Base-by-base conservation (phyloP, 352 stramenopile genomes). In the Globisporangium heterothallicum region DNA sequence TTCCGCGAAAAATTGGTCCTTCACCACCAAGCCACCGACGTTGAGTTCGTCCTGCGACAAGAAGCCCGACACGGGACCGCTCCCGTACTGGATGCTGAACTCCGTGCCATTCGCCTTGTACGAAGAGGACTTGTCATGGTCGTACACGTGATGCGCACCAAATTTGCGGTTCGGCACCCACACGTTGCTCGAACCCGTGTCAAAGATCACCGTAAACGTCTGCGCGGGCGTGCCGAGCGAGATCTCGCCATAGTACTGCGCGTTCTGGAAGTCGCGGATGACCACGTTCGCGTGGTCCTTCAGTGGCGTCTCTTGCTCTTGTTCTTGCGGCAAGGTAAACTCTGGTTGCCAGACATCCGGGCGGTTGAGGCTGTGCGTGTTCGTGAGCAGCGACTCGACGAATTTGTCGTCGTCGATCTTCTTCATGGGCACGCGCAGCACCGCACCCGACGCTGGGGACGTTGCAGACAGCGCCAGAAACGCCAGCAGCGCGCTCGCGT, bases 81-180 rank as follows among this genome's bases (percentile, higher is more conserved):
- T 94, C 26, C 94, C 95, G 68, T 99, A 99, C 72, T 94, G 88
- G 61, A 98, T 98, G 53, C 92, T 68, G 63, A 99, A 99, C 19
- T 84, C 68, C 9, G 81, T 86, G 36, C 93, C 94, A 58, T 99
- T 97, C 9, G 72, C 50, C 45, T 91, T 82, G 72, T 97, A 98
- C 7, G 78, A 78, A 16, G 58, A 78, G 26, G 87, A 97, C 44
- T 82, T 73, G 38, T 65, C 52, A 64, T 97, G 84, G 66, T 98
- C 77, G 66, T 98, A 98, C 52, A 95, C 49, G 38, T 77, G 59
- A 59, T 92, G 76, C 35, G 64, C 67, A 13, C 78, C 80, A 66
- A 88, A 94, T 43, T 81, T 74, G 44, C 60, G 66, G 66, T 88
- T 79, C 19, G 90, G 93, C 4, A 99, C 92, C 97, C 96, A 99